Conservation (phyloP, 2,329 filamentous ascomycete species). For the Reticulascus tulasneorum region DNA sequence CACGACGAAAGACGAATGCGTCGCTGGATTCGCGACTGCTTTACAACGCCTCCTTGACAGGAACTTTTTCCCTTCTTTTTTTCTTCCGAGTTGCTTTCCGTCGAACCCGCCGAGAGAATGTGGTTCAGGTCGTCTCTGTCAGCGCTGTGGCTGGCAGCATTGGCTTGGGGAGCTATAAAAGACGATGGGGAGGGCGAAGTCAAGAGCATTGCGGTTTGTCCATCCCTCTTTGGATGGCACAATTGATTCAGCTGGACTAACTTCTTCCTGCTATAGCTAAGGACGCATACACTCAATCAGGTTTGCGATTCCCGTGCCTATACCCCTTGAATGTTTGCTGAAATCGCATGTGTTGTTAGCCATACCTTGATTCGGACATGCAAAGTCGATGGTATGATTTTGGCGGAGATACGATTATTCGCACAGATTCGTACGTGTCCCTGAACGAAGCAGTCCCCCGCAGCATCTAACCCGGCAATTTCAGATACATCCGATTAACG, state of each 20-base stretch:
- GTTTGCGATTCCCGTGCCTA: constrained; percentile 34
- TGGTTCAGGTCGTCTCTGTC: constrained; percentile 41
- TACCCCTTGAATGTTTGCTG: constrained; percentile 5
- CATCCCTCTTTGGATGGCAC: not conserved
- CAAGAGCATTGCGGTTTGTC: constrained; percentile 48
- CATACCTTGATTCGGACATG: constrained; percentile 97
- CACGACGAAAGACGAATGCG: constrained; percentile 13
- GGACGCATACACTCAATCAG: constrained; percentile 79
- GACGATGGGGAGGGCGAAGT: constrained; percentile 40
- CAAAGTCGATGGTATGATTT: constrained; percentile 99
- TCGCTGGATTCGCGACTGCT: constrained; percentile 15
- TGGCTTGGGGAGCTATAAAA: constrained; percentile 48
- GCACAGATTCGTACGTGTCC: constrained; percentile 59
- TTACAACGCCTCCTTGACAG: constrained; percentile 3
- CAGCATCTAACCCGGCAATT: too few species aligned
- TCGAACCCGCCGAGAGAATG: constrained; percentile 30
- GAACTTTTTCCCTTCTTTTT: constrained; percentile 2
- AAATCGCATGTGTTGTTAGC: constrained; percentile 47
- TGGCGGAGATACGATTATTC: constrained; percentile 87
- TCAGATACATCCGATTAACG: constrained; percentile 85
- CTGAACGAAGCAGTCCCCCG: too few species aligned
- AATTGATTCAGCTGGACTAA: constrained; percentile 4
- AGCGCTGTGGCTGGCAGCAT: constrained; percentile 44
- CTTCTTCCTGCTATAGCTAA: constrained; percentile 52
- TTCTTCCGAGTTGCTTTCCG: constrained; percentile 3